Percentiles rank a stretch among this genome's conserved stretches.
phyloP scores from a whole-genome alignment of 2,329 filamentous ascomycete genomes.

The Penicillium sp. region DNA sequence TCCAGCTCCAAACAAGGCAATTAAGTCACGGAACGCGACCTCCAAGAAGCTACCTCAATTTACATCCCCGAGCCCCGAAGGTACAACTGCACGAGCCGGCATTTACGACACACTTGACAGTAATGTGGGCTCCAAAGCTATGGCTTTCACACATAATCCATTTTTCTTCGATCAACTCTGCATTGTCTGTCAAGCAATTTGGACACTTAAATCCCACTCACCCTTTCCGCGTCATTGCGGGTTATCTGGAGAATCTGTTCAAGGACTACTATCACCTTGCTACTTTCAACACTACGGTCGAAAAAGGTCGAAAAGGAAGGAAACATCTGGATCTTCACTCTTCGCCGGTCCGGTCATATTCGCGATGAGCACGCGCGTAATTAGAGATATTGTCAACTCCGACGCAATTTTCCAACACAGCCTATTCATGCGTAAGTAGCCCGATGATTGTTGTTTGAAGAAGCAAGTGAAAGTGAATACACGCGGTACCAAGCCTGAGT shows the following conservation, averaged over 20 bases:
- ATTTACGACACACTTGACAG: background rate
- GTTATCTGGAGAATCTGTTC: background rate
- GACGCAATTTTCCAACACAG: too few relatives aligned
- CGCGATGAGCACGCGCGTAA: background rate
- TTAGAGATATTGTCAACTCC: background rate
- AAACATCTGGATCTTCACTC: background rate
- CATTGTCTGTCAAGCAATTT: background rate
- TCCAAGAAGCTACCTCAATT: background rate
- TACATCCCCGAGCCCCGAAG: background rate
- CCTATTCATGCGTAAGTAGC: too few relatives aligned
- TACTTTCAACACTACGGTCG: background rate
- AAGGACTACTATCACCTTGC: background rate
- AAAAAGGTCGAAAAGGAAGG: background rate
- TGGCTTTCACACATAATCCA: background rate
- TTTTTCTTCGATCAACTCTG: background rate
- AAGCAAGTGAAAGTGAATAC: background rate
- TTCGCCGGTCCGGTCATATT: background rate
- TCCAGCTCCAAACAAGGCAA: background rate
- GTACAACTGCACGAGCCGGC: background rate
- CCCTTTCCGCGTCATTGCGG: background rate
- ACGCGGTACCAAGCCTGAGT: background rate
- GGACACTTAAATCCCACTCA: background rate
- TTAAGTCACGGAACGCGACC: background rate
- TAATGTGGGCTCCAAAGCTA: background rate
- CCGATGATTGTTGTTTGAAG: too few relatives aligned